Conservation (phyloP, 495 filamentous ascomycete genomes). For the Rhizodiscina lignyota region DNA sequence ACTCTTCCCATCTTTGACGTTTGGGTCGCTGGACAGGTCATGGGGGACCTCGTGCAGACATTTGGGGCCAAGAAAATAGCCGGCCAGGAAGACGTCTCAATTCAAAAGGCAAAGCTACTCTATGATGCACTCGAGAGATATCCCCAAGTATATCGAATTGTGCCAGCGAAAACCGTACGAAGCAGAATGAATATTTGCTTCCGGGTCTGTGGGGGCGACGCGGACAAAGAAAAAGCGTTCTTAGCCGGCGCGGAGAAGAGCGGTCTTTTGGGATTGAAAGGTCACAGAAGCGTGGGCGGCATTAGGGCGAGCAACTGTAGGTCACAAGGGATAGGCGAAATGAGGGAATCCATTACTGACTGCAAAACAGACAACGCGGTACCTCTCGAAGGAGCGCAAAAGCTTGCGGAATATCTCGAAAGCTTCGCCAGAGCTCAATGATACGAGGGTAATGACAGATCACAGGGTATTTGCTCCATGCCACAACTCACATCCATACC, state of each 20-base stretch:
- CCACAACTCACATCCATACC: too few species aligned
- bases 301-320: constrained; percentile 41
- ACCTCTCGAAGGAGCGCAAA: constrained; percentile 17
- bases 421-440: constrained; percentile 17
- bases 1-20: constrained; percentile 90
- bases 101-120: constrained; percentile 54
- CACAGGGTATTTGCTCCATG: too few species aligned
- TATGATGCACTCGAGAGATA: constrained; percentile 61
- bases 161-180: constrained; percentile 54
- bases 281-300: constrained; percentile 65
- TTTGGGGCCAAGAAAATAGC: constrained; percentile 47
- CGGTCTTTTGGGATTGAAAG: constrained; percentile 58
- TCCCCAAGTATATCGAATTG: constrained; percentile 50
- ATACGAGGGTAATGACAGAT: too few species aligned
- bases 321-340: background rate
- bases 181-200: constrained; percentile 92
- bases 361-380: constrained; percentile 23
- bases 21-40: constrained; percentile 73
- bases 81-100: constrained; percentile 51
- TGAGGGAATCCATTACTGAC: constrained; percentile 4
- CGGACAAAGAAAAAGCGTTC: constrained; percentile 58
- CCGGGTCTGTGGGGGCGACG: constrained; percentile 46
- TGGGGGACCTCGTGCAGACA: constrained; percentile 43
- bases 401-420: constrained; percentile 19
- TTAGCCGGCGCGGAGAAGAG: constrained; percentile 47